phyloP scores from a whole-genome alignment of 495 filamentous ascomycete genomes.

The Thermochaetoides thermophila region DNA sequence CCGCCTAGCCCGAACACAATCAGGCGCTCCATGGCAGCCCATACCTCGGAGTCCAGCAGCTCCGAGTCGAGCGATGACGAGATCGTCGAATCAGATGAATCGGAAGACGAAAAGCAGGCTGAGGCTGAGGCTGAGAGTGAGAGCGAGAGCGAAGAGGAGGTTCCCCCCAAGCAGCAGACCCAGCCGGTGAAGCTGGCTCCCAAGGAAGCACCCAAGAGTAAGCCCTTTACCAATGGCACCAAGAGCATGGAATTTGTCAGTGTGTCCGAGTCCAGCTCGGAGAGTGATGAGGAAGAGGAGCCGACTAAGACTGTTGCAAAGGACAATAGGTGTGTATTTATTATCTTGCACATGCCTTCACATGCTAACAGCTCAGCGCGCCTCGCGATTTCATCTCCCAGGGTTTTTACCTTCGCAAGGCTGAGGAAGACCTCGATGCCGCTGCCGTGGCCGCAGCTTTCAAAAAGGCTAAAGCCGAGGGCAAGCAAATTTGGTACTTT shows the following conservation, averaged over 20 bases:
- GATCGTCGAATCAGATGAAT: no score
- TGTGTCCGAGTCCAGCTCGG: constrained; percentile 17
- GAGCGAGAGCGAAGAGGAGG: constrained; percentile 17
- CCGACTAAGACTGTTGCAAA: constrained; percentile 13
- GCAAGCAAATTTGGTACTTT: constrained; percentile 39
- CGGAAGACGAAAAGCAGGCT: no score
- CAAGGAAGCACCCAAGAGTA: constrained; percentile 5
- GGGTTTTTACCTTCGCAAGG: constrained; percentile 20
- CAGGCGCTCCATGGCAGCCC: constrained; percentile 4
- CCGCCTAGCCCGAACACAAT: not conserved
- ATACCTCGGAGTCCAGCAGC: constrained; percentile 14
- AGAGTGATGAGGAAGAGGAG: constrained; percentile 13
- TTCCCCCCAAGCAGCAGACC: constrained; percentile 3
- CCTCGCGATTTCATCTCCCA: constrained; percentile 13
- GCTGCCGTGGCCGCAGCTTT: constrained; percentile 24
- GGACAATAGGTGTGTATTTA: constrained; percentile 13
- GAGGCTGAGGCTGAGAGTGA: constrained; percentile 2
- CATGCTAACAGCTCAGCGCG: constrained; percentile 7
- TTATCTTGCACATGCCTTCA: not conserved
- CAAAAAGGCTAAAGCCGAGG: constrained; percentile 27
- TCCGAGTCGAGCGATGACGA: constrained; percentile 3
- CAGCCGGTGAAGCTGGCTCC: constrained; percentile 1
- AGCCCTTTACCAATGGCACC: constrained; percentile 13
- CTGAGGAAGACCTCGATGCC: constrained; percentile 18
- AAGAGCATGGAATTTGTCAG: constrained; percentile 14